A percentile compares a stretch with the other conserved stretches of the same genome.
Conservation (phyloP, 352 stramenopile genomes). For the Pythium periplocum region DNA sequence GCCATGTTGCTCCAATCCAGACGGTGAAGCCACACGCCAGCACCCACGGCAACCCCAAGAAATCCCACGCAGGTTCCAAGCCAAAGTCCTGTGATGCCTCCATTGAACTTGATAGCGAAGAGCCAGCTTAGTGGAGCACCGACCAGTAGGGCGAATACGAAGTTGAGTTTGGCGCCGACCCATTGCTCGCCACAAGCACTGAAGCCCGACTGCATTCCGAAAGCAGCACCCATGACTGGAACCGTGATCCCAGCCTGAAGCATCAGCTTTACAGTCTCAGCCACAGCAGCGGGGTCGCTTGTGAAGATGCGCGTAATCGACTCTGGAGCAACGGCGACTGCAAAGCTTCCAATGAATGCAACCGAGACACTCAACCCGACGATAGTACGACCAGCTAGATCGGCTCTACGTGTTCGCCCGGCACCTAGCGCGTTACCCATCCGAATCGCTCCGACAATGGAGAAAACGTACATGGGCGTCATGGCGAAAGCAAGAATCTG, state of each 20-base stretch:
- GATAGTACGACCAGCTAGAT: slow-evolving; percentile 14
- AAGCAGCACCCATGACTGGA: slow-evolving; percentile 10
- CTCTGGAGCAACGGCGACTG: slow-evolving; percentile 16
- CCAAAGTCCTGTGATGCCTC: slow-evolving; percentile 22
- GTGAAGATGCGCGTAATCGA: slow-evolving; percentile 16
- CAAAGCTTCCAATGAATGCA: slow-evolving; percentile 11
- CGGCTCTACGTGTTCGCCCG: slow-evolving; percentile 18
- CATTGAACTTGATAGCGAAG: slow-evolving; percentile 12
- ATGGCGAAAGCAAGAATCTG: slow-evolving; percentile 24
- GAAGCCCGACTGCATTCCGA: slow-evolving; percentile 12
- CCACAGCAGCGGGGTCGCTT: slow-evolving; percentile 3
- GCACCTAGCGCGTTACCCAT: slow-evolving; percentile 30
- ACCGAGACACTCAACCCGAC: slow-evolving; percentile 10
- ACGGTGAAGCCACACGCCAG: slow-evolving; percentile 14
- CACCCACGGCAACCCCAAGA: slow-evolving; percentile 8
- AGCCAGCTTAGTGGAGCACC: slow-evolving; percentile 18
- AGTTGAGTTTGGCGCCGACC: slow-evolving; percentile 16
- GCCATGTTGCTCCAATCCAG: slow-evolving; percentile 15
- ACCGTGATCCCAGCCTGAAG: slow-evolving; percentile 5
- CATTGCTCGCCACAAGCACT: slow-evolving; percentile 16
- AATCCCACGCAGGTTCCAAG: slow-evolving; percentile 14
- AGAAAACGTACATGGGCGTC: slow-evolving; percentile 23
- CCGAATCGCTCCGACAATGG: slow-evolving; percentile 27
- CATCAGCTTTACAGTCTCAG: slow-evolving; percentile 1
- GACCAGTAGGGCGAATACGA: slow-evolving; percentile 18